Evolutionary conservation across 108 stramenopile genomes (phyloP).

Genomic region (Nitzschia putrida): DNA sequence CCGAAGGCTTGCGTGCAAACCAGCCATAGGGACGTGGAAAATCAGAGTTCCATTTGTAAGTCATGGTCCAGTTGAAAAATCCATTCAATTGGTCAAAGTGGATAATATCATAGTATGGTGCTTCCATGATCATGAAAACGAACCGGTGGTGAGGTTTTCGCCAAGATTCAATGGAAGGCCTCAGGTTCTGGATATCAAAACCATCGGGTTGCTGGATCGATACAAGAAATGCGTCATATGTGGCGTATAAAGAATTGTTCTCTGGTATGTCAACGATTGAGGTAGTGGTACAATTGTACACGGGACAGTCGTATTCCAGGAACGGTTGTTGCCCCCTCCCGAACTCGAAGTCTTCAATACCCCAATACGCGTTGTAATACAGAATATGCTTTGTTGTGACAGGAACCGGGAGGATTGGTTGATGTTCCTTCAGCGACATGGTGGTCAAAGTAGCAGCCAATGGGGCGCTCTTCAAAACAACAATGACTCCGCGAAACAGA

Average conservation of each 20-base stretch:
- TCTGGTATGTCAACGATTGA: background rate
- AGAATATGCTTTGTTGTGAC: conserved; percentile 14
- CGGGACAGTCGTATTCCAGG: conserved; percentile 10
- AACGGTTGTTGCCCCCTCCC: conserved; percentile 13
- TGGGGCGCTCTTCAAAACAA: no score
- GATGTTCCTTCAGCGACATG: no score
- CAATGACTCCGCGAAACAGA: no score
- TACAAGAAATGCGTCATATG: conserved; percentile 9
- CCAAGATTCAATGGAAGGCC: background rate
- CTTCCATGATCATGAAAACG: conserved; percentile 34
- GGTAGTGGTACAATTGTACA: background rate
- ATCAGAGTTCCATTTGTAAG: conserved; percentile 29
- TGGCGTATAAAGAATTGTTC: background rate
- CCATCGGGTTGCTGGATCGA: conserved; percentile 5
- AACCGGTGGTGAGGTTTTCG: conserved; percentile 29
- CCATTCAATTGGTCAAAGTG: conserved; percentile 6
- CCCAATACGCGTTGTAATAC: conserved; percentile 12
- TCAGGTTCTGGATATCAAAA: background rate
- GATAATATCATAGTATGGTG: background rate
- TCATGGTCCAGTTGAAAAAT: conserved; percentile 47
- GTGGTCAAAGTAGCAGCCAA: no score
- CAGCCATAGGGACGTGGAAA: conserved; percentile 32
- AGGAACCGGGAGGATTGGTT: no score
- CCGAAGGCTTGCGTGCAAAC: conserved; percentile 5
- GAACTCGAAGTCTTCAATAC: conserved; percentile 8